Evolutionary conservation across 179 eudicot species (phyloP).

Genomic region (Beta corolliflora): DNA sequence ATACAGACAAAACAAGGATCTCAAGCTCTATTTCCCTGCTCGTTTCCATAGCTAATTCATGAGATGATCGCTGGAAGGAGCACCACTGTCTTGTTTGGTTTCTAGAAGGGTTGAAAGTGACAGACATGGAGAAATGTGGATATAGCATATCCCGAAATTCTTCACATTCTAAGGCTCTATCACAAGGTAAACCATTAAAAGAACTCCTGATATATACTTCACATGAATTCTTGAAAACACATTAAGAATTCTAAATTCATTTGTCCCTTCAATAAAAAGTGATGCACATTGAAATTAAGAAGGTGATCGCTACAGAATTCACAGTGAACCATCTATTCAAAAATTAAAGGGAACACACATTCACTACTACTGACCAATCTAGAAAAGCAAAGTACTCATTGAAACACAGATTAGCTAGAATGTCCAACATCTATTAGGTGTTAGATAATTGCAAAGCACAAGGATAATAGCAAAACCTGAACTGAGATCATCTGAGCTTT

Average conservation of each 20-base stretch:
- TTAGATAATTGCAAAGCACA: background rate
- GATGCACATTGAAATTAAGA: no score
- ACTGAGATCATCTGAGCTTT: constrained; percentile 65
- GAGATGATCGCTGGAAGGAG: background rate
- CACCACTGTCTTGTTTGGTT: background rate
- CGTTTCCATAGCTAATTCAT: background rate
- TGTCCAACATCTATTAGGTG: background rate
- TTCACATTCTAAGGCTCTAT: no score
- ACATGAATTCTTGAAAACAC: background rate
- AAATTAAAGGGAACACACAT: background rate
- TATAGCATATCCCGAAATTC: no score
- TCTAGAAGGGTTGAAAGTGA: background rate
- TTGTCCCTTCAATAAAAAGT: background rate
- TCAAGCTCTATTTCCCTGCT: background rate
- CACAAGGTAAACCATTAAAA: background rate
- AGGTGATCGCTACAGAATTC: background rate
- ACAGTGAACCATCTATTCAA: background rate
- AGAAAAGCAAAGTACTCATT: background rate
- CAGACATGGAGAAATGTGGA: background rate
- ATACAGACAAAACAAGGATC: background rate
- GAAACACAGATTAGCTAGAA: background rate
- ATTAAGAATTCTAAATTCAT: background rate
- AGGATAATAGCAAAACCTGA: constrained; percentile 22
- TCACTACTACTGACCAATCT: background rate
- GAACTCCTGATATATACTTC: background rate